Conservation (phyloP, 495 filamentous ascomycete genomes). For the Lasiosphaeriaceae sp. region DNA sequence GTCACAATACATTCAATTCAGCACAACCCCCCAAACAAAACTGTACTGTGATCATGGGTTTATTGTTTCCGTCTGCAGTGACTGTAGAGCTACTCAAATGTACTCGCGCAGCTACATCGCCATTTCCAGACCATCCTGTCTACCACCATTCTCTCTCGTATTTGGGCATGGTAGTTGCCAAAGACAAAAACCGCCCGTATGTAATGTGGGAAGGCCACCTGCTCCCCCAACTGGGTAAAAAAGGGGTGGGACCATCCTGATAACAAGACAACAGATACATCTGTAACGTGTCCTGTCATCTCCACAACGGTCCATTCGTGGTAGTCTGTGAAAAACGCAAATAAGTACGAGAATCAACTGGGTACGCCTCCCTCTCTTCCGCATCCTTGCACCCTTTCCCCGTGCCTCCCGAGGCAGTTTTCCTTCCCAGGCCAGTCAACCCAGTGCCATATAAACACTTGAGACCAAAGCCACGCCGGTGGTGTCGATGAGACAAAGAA, state of each 20-base stretch:
- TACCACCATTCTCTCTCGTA: background rate
- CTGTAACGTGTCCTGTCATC: background rate
- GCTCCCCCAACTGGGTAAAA: no score
- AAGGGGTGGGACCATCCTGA: background rate
- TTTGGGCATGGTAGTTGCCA: background rate
- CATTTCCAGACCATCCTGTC: background rate
- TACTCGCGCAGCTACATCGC: slow-evolving; percentile 3
- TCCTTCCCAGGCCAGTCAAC: background rate
- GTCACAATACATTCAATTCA: no score
- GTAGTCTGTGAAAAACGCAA: no score
- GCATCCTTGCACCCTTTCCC: background rate
- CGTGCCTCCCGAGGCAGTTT: background rate
- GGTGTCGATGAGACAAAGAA: background rate
- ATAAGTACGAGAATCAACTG: slow-evolving; percentile 1
- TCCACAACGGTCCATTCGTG: background rate
- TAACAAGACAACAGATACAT: background rate
- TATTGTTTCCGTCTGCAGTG: slow-evolving; percentile 10
- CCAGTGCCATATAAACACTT: background rate
- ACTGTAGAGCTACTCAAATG: slow-evolving; percentile 12
- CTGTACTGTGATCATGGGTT: slow-evolving; percentile 7
- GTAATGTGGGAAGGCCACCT: no score
- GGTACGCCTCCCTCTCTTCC: background rate
- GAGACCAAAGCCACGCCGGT: no score
- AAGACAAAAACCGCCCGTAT: background rate
- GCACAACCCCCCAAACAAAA: no score